Evolutionary conservation across 306 rosid genomes (phyloP).

Genomic region (Lathyrus oleraceus): DNA sequence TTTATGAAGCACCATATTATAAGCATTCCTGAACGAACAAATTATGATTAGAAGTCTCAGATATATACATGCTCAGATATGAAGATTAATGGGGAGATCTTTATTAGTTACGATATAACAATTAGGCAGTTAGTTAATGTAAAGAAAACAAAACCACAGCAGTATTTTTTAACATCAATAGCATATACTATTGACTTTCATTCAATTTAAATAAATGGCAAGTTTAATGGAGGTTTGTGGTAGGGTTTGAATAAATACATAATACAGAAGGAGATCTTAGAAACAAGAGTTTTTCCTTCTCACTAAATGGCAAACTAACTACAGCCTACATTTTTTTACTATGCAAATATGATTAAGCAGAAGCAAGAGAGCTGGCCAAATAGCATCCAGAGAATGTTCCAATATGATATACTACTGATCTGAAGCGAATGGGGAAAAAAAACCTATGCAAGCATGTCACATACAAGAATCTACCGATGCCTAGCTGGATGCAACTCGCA

Average conservation of each 20-base stretch:
- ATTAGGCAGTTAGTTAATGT: not conserved
- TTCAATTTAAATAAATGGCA: constrained; percentile 14
- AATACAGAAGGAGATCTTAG: constrained; percentile 5
- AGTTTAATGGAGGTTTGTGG: constrained; percentile 1
- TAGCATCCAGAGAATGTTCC: constrained; percentile 14
- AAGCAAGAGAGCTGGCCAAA: constrained; percentile 16
- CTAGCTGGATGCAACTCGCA: not conserved
- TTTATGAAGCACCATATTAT: constrained; percentile 61
- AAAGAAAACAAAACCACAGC: constrained; percentile 18
- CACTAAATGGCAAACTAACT: not conserved
- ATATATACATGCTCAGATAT: constrained; percentile 8
- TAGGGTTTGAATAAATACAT: constrained; percentile 13
- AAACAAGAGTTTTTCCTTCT: constrained; percentile 6
- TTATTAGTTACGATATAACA: not conserved
- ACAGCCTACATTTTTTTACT: not conserved
- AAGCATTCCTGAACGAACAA: constrained; percentile 52
- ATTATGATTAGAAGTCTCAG: constrained; percentile 28
- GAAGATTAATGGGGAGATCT: constrained; percentile 1
- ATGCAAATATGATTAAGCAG: not conserved
- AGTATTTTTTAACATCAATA: not conserved
- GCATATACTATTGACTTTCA: not conserved
- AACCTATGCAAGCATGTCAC: not conserved
- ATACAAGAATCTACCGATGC: not conserved
- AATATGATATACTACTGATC: not conserved
- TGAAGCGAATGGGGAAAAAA: not conserved